Base-by-base conservation (phyloP, 2,329 filamentous ascomycete genomes). In the Nemania serpens region DNA sequence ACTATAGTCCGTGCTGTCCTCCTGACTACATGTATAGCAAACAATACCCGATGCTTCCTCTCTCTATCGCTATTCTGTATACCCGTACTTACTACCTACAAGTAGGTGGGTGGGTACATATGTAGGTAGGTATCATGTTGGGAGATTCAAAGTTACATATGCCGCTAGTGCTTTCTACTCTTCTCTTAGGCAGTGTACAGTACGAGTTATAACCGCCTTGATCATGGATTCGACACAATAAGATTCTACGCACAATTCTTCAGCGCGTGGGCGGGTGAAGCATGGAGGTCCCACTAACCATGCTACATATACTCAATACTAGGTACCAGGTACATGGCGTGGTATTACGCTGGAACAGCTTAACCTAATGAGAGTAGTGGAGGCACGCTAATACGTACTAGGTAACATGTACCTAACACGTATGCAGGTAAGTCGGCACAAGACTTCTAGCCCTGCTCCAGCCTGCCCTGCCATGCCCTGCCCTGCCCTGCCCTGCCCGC, bases 391-490 rank as follows among this genome's bases (percentile, higher is more conserved):
- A 46, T 46, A 13, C 43, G 20, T 20, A 46, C 43, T 46, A 25
- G 15, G 18, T 5, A 46, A 25, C 22, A 25, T 46, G 43, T 20
- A 25, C 43, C 25, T 29, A 29, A 29, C 25, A 29, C 25, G 25
- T 29, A 29, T 46, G 33, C 34, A 47, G 43, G 43, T 42, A 25
- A 25, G 53, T 46, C 43, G 20, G 43, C 25, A 46, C 43, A 46
- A 47, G 43, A 41, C 45, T 53, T 55, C 33, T 61, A 57, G 61
- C 53, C 57, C 61, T 61, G 53, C 47, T 46, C 55, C 50, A 58
- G 51, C 58, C 54, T 58, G 55, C 55, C 45, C 55, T 59, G 61
- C 37, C 49, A 29, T 63, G 55, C 33, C 54, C 50, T 51, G 54
- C 42, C 54, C 50, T 61, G 62, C 41, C 56, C 46, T 64, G 59